Evolutionary conservation across 1,284 basidiomycete species (phyloP), one percentile per base, ranked within the genome.

Genomic region (Moesziomyces sp.): DNA sequence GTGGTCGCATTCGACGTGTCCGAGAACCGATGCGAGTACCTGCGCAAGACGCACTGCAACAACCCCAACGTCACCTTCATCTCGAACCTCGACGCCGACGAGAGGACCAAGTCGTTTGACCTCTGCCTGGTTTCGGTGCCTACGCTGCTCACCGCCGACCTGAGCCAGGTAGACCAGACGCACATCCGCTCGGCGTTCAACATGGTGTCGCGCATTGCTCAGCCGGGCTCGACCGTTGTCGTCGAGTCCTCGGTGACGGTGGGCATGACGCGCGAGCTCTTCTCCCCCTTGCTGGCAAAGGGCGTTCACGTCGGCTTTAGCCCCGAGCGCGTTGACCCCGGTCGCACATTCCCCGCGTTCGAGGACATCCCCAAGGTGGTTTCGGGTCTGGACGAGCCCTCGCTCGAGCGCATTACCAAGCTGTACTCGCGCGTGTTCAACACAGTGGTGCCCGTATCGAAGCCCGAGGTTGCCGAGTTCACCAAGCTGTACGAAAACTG

Each of bases 401-500:
- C 68, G 46, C 51, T 71, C 8, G 52, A 60, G 14, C 52, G 62
- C 10, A 58, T 71, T 40, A 54, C 51, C 23, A 49, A 65, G 21
- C 58, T 65, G 11, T 71, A 71, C 54, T 58, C 53, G 14, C 45
- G 58, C 4, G 58, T 65, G 0, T 71, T 71, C 58, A 65, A 43
- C 52, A 71, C 42, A 18, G 59, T 65, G 3, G 62, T 71, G 3
- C 68, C 68, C 1, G 62, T 65, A 3, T 53, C 49, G 2, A 65
- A 65, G 44, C 61, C 58, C 1, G 68, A 71, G 44, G 56, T 62
- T 9, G 62, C 68, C 24, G 68, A 71, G 43, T 60, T 71, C 21
- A 65, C 61, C 23, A 71, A 71, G 47, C 55, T 71, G 7, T 71
- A 65, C 62, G 68, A 71, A 35, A 71, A 65, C 57, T 71, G 68